Conservation (phyloP, 768 basidiomycete species). For the Amanita pseudoporphyria region DNA sequence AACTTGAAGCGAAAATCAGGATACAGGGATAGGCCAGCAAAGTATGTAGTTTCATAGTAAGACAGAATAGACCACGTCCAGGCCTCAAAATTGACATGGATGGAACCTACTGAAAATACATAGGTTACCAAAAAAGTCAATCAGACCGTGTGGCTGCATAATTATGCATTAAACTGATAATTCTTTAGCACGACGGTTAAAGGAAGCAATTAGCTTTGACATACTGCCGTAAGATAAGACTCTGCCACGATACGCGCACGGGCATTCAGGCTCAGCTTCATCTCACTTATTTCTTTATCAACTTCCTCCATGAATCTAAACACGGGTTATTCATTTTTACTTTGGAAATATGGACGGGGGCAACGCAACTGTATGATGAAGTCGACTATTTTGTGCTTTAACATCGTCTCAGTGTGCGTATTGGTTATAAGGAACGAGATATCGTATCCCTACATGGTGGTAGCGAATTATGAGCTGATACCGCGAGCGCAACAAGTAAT, state of each 20-base stretch:
- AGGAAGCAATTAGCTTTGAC: slow-evolving; percentile 17
- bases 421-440: slow-evolving; percentile 99
- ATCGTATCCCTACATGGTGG: slow-evolving; percentile 76
- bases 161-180: slow-evolving; percentile 30
- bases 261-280: slow-evolving; percentile 95
- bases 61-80: background rate
- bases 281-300: slow-evolving; percentile 98
- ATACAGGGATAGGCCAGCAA: background rate
- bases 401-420: slow-evolving; percentile 94
- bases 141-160: background rate
- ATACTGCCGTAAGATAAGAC: slow-evolving; percentile 85
- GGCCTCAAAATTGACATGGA: background rate
- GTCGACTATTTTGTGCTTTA: slow-evolving; percentile 99
- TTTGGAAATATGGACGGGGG: background rate
- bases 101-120: background rate
- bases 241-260: slow-evolving; percentile 96
- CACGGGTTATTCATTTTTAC: slow-evolving; percentile 3
- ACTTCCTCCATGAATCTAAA: slow-evolving; percentile 97
- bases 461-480: background rate
- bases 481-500: background rate
- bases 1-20: slow-evolving; percentile 20
- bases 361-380: slow-evolving; percentile 90
- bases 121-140: background rate
- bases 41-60: background rate
- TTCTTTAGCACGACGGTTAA: background rate